phyloP scores from a whole-genome alignment of 768 basidiomycete species.

The Tulasnella sp. region DNA sequence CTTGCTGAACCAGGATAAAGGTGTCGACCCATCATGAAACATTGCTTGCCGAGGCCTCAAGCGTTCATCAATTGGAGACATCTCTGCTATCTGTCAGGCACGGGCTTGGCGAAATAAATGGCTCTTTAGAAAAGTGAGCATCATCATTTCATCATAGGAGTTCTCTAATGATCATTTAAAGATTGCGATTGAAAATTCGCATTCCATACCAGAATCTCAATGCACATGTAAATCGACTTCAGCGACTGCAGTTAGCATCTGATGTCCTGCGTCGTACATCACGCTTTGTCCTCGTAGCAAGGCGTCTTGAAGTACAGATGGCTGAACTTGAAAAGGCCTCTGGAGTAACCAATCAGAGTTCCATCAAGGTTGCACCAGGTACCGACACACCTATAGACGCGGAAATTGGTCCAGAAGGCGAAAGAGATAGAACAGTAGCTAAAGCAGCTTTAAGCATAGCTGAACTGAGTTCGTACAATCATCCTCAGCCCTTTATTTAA shows the following conservation, averaged over 20 bases:
- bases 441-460: conserved; percentile 93
- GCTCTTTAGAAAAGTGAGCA: conserved; percentile 59
- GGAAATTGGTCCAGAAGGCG: conserved; percentile 37
- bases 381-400: conserved; percentile 5
- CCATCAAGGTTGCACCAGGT: background rate
- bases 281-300: conserved; percentile 70
- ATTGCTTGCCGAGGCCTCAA: conserved; percentile 68
- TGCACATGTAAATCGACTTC: conserved; percentile 54
- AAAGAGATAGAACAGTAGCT: conserved; percentile 75
- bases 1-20: conserved; percentile 27
- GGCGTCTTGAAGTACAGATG: conserved; percentile 80
- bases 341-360: background rate
- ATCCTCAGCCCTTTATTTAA: background rate
- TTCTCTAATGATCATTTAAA: conserved; percentile 25
- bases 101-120: conserved; percentile 60
- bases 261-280: conserved; percentile 74
- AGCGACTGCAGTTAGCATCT: conserved; percentile 67
- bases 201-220: conserved; percentile 68
- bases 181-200: conserved; percentile 76
- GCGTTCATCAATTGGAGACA: conserved; percentile 54
- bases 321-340: conserved; percentile 39
- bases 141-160: conserved; percentile 16
- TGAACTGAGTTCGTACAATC: conserved; percentile 59
- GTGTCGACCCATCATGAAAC: conserved; percentile 74
- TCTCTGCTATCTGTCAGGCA: conserved; percentile 52